These are phyloP conservation scores for Penicillium glabrum DNA, from an alignment of 2,329 filamentous ascomycete genomes.

Conservation along the genomic window DNA sequence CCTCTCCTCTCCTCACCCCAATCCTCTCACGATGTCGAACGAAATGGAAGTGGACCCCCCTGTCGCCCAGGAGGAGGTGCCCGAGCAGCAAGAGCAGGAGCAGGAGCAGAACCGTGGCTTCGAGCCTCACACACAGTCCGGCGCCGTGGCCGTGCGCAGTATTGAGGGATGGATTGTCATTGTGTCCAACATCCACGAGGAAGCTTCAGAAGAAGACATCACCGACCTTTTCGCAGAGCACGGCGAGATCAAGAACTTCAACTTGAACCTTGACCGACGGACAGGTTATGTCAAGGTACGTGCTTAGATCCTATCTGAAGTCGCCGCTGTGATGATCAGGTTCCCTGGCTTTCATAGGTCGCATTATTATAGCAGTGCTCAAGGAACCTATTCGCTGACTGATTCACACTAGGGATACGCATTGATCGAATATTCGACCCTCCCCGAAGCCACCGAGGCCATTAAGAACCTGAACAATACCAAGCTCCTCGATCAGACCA, in stretches of 20 bases:
- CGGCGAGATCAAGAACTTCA: slow-evolving; percentile 67
- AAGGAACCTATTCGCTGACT: slow-evolving; percentile 9
- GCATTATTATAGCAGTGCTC: neutral
- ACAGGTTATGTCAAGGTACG: slow-evolving; percentile 68
- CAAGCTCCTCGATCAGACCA: slow-evolving; percentile 65
- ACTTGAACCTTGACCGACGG: slow-evolving; percentile 64
- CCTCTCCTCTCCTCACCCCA: slow-evolving; percentile 31
- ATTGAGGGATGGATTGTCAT: slow-evolving; percentile 70
- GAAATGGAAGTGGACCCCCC: slow-evolving; percentile 49
- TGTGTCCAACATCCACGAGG: slow-evolving; percentile 68
- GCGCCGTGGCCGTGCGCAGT: slow-evolving; percentile 60
- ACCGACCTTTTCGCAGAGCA: slow-evolving; percentile 66
- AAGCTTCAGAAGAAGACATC: slow-evolving; percentile 66
- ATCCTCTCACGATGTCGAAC: slow-evolving; percentile 35
- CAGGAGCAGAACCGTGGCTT: slow-evolving; percentile 29
- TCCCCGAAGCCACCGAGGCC: slow-evolving; percentile 62
- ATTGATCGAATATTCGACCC: slow-evolving; percentile 65
- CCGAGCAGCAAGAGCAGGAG: slow-evolving; percentile 33
- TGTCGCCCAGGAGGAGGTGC: slow-evolving; percentile 33
- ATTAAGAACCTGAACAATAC: slow-evolving; percentile 61
- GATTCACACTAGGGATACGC: slow-evolving; percentile 57
- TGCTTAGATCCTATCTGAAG: neutral
- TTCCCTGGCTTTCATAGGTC: neutral
- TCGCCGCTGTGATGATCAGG: neutral
- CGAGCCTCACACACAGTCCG: slow-evolving; percentile 46